A percentile compares a stretch with the other conserved stretches of the same genome.
Conservation (phyloP, 441 rosid species). For the Oxalis stricta region DNA sequence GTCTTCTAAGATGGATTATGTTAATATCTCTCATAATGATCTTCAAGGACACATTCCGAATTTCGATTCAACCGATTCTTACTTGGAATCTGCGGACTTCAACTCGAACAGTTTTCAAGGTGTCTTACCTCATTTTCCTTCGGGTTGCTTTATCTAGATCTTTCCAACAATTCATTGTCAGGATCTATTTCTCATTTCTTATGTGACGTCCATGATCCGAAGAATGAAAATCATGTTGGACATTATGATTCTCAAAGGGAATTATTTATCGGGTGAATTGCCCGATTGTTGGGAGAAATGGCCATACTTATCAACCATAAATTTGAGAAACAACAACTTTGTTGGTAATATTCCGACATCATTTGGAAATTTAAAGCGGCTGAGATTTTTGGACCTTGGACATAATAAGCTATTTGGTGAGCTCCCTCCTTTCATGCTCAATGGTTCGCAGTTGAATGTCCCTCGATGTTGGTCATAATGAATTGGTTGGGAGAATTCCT, state of each 20-base stretch:
- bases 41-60: neutral
- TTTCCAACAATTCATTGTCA: no score
- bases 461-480: conserved; percentile 2
- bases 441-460: neutral
- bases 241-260: neutral
- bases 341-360: neutral
- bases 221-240: no score
- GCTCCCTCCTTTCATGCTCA: neutral
- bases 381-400: neutral
- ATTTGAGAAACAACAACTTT: conserved; percentile 3
- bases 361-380: no score
- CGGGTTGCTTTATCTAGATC: no score
- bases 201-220: no score
- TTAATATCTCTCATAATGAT: conserved; percentile 9
- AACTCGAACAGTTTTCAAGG: no score
- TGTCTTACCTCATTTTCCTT: no score
- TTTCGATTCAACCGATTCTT: no score
- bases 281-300: conserved; percentile 7
- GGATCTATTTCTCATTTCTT: no score
- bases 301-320: neutral
- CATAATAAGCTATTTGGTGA: neutral
- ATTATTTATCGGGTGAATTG: conserved; percentile 3
- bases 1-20: neutral
- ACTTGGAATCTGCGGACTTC: no score
- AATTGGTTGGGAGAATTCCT: conserved; percentile 2